phyloP scores from a whole-genome alignment of 2,329 filamentous ascomycete genomes.

The Endothia cerciana region DNA sequence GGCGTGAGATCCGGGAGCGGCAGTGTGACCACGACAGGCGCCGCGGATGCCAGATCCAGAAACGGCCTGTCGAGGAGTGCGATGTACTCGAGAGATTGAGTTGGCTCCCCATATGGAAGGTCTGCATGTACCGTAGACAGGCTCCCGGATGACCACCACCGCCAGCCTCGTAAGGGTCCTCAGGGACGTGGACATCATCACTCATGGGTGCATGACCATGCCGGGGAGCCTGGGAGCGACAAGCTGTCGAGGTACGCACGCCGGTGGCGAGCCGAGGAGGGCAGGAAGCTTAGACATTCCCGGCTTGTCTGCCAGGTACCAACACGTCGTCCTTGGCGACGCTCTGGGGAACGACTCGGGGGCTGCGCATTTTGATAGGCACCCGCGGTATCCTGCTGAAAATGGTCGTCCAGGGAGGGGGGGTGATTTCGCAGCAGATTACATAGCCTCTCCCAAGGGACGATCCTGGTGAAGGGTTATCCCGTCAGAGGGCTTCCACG shows the following conservation, averaged over 20 bases:
- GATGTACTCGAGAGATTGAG: not conserved
- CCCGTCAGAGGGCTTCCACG: not conserved
- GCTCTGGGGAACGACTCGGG: not conserved
- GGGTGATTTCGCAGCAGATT: not conserved
- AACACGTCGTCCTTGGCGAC: not conserved
- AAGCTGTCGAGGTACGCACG: not conserved
- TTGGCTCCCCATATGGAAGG: not conserved
- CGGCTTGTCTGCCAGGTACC: not conserved
- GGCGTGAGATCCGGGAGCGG: slow-evolving; percentile 2
- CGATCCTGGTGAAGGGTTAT: not conserved
- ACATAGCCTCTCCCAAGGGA: not conserved
- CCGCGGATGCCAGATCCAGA: not conserved
- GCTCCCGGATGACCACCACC: not conserved
- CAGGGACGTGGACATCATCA: not conserved
- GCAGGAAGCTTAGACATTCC: not conserved
- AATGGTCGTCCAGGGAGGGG: not conserved
- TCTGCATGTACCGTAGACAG: not conserved
- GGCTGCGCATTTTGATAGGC: not conserved
- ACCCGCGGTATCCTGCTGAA: not conserved
- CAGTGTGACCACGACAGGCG: slow-evolving; percentile 9
- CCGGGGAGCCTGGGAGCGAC: not conserved
- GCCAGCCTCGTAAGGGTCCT: not conserved
- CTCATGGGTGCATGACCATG: not conserved
- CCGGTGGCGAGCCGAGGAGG: not conserved
- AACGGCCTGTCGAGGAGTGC: not conserved